Conservation (phyloP, 1,284 basidiomycete species). For the Sporisorium iseilematis-ciliati region DNA sequence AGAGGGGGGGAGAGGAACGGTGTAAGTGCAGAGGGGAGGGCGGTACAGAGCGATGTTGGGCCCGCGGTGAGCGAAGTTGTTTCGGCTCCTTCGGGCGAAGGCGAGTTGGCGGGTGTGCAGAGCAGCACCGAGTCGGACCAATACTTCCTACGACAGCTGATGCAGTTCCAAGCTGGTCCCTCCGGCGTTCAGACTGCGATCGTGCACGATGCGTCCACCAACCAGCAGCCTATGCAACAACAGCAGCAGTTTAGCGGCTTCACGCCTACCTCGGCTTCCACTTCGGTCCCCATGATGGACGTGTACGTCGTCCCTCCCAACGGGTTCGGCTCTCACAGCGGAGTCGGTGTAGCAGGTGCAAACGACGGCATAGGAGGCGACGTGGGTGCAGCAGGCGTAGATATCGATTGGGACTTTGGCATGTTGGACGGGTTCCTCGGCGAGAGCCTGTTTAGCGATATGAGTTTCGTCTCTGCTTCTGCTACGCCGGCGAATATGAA, state of each 20-base stretch:
- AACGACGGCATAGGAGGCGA: not conserved
- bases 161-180: conserved; percentile 55
- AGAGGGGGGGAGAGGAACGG: not conserved
- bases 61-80: not conserved
- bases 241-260: not conserved
- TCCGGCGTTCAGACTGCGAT: conserved; percentile 46
- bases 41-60: not conserved
- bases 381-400: conserved; percentile 2
- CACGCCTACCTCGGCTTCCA: not conserved
- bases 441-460: conserved; percentile 51
- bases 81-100: not conserved
- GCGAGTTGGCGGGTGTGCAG: not conserved
- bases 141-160: conserved; percentile 37
- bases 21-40: not conserved
- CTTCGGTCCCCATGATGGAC: not conserved
- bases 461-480: conserved; percentile 42
- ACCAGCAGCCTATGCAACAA: not conserved
- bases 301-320: not conserved
- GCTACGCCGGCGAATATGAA: conserved; percentile 12
- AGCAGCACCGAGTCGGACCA: conserved; percentile 16
- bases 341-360: not conserved
- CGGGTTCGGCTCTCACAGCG: not conserved
- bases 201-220: conserved; percentile 19
- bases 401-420: conserved; percentile 48
- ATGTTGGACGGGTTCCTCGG: conserved; percentile 48